Evolutionary conservation across 352 stramenopile species (phyloP).

Genomic region (Globisporangium lucens): DNA sequence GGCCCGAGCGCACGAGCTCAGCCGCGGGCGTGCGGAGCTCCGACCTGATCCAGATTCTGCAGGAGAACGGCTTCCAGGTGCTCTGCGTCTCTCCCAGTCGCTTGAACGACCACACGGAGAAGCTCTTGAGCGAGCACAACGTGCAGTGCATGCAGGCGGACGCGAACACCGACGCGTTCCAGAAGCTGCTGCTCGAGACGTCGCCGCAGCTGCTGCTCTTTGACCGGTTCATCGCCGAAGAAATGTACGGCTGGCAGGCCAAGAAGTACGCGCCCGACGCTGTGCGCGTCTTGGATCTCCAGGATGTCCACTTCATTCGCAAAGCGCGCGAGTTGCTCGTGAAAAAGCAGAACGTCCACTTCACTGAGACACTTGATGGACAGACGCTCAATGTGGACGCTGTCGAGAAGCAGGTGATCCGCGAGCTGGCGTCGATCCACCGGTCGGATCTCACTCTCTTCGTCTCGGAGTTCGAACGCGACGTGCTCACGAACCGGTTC

Average conservation of each 20-base stretch:
- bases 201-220: slow-evolving; percentile 73
- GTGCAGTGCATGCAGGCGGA: slow-evolving; percentile 70
- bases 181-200: slow-evolving; percentile 55
- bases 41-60: slow-evolving; percentile 69
- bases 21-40: slow-evolving; percentile 84
- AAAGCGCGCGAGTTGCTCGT: slow-evolving; percentile 77
- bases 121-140: slow-evolving; percentile 35
- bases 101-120: slow-evolving; percentile 65
- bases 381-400: slow-evolving; percentile 29
- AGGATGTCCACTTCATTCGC: slow-evolving; percentile 92
- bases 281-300: slow-evolving; percentile 87
- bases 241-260: slow-evolving; percentile 85
- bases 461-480: slow-evolving; percentile 62
- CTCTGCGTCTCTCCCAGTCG: slow-evolving; percentile 77
- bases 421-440: slow-evolving; percentile 74
- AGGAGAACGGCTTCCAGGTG: slow-evolving; percentile 60
- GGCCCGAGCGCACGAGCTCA: slow-evolving; percentile 86
- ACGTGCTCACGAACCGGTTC: slow-evolving; percentile 58
- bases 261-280: slow-evolving; percentile 75
- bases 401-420: slow-evolving; percentile 67
- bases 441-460: slow-evolving; percentile 74
- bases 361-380: slow-evolving; percentile 42
- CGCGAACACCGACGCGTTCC: slow-evolving; percentile 66
- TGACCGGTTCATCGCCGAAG: slow-evolving; percentile 80
- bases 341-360: slow-evolving; percentile 42